Percentiles rank a stretch among this genome's conserved stretches.
Evolutionary conservation across 176 grass and related monocot genomes (phyloP).

Genomic region (Bothriochloa decipiens): DNA sequence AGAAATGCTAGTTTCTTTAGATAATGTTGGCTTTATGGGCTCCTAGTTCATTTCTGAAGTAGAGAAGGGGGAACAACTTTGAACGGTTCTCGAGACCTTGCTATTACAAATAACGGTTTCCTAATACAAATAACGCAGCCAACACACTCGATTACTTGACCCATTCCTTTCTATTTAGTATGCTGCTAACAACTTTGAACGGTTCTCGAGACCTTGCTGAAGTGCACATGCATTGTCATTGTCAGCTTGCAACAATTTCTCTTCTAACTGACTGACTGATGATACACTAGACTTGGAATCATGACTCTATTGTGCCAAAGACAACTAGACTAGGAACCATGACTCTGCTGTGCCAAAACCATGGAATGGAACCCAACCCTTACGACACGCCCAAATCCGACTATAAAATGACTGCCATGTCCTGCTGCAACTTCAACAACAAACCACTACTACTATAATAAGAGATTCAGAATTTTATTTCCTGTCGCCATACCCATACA

Average conservation of each 20-base stretch:
- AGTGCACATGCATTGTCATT: background rate
- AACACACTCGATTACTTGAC: too few relatives aligned
- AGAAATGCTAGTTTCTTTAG: too few relatives aligned
- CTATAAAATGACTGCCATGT: constrained; percentile 17
- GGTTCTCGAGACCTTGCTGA: too few relatives aligned
- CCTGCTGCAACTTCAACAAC: background rate
- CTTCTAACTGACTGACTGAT: background rate
- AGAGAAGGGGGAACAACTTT: too few relatives aligned
- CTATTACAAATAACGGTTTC: too few relatives aligned
- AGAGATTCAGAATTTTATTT: background rate
- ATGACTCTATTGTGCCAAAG: background rate
- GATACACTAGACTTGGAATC: background rate
- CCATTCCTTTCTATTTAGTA: too few relatives aligned
- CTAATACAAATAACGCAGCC: too few relatives aligned
- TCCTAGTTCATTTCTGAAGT: too few relatives aligned
- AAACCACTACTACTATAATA: background rate
- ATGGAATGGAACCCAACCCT: background rate
- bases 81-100: too few relatives aligned
- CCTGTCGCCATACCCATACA: background rate
- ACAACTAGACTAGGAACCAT: background rate
- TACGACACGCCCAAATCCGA: background rate
- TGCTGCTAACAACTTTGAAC: background rate
- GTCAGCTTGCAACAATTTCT: background rate
- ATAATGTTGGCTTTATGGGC: too few relatives aligned
- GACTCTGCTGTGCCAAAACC: background rate